These are phyloP conservation scores for Ceratocystis destructans DNA, from an alignment of 2,329 filamentous ascomycete genomes.

Conservation along the genomic window DNA sequence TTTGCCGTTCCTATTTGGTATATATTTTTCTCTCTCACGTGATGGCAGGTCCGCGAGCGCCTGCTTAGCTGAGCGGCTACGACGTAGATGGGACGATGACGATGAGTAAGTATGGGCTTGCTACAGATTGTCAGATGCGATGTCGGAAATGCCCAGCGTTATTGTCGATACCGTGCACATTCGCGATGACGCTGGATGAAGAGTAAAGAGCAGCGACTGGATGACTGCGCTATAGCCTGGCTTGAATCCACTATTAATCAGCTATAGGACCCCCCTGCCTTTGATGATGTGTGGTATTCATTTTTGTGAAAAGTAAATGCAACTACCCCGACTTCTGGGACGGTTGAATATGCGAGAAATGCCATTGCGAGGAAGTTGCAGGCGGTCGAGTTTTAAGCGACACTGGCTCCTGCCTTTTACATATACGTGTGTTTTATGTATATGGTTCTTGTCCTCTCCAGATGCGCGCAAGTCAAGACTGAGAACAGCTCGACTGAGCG, in stretches of 20 bases:
- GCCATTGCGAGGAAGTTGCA: neutral
- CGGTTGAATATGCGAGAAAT: neutral
- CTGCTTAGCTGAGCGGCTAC: neutral
- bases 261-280: no score
- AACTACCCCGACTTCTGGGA: neutral
- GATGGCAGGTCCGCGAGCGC: neutral
- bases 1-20: neutral
- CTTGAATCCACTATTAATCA: no score
- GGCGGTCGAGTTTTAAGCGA: neutral
- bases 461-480: constrained; percentile 1
- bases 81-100: neutral
- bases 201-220: no score
- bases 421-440: no score
- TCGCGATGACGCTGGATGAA: no score
- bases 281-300: neutral
- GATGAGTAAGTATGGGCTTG: neutral
- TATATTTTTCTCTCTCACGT: neutral
- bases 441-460: neutral
- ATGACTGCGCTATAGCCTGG: no score
- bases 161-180: no score
- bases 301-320: neutral
- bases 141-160: neutral
- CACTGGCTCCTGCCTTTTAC: constrained; percentile 1
- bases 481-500: neutral
- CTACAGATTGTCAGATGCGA: no score